phyloP scores from a whole-genome alignment of 768 basidiomycete genomes.

The Phaeotremella fagi region DNA sequence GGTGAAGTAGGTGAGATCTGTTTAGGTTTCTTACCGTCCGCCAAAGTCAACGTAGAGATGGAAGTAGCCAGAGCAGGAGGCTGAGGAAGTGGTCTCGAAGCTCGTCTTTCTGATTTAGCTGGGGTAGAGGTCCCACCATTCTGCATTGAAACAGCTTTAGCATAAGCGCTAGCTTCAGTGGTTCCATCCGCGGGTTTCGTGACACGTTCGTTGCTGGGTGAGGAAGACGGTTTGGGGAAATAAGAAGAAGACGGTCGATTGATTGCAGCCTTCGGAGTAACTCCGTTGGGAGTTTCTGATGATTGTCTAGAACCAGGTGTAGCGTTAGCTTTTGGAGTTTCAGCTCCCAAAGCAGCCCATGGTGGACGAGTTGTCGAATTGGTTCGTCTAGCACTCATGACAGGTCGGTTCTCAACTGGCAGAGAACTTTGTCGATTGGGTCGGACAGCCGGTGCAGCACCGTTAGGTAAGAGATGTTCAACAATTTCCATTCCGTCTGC shows the following conservation, averaged over 20 bases:
- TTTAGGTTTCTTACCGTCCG: conserved; percentile 6
- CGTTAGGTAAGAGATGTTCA: conserved; percentile 1
- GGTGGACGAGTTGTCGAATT: conserved; percentile 12
- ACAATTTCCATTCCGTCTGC: conserved; percentile 2
- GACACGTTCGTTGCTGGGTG: no score
- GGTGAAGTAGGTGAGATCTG: conserved; percentile 3
- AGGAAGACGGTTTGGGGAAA: not conserved
- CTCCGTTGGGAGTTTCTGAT: not conserved
- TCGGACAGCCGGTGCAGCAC: conserved; percentile 4
- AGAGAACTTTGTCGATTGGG: not conserved
- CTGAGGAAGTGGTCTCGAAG: conserved; percentile 23
- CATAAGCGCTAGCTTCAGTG: conserved; percentile 32
- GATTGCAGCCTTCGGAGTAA: not conserved
- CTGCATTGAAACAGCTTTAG: conserved; percentile 15
- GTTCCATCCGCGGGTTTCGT: not conserved
- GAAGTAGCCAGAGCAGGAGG: conserved; percentile 1
- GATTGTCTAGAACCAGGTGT: not conserved
- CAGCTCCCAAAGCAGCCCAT: conserved; percentile 1
- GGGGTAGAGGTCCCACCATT: not conserved
- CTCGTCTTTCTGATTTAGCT: not conserved
- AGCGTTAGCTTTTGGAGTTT: not conserved
- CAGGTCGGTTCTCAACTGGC: not conserved
- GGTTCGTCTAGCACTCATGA: conserved; percentile 16
- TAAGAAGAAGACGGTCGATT: not conserved
- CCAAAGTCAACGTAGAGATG: not conserved